A percentile compares a stretch with the other conserved stretches of the same genome.
phyloP scores from a whole-genome alignment of 352 stramenopile genomes.

The Thalassiosira exigua region DNA sequence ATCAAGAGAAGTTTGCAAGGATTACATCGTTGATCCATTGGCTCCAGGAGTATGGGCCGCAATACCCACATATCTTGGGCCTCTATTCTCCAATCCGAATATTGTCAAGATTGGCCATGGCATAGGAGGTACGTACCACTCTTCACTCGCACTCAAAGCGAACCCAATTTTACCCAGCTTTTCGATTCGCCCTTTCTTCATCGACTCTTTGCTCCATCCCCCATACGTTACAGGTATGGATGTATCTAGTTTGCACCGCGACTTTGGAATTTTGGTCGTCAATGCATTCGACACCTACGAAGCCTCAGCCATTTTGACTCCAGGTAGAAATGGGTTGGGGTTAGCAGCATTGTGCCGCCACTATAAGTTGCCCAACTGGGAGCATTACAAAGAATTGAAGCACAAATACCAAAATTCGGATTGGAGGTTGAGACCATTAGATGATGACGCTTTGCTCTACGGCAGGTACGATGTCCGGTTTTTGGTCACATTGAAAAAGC shows the following conservation, averaged over 20 bases:
- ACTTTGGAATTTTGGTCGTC: conserved; percentile 85
- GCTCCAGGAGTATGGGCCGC: conserved; percentile 73
- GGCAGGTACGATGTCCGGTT: conserved; percentile 81
- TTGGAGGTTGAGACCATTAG: conserved; percentile 78
- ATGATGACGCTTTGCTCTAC: conserved; percentile 76
- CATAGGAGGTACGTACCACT: conserved; percentile 73
- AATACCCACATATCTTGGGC: conserved; percentile 55
- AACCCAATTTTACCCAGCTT: no score
- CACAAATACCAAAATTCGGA: conserved; percentile 73
- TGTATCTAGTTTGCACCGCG: conserved; percentile 71
- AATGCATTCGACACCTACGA: conserved; percentile 86
- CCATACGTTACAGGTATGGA: no score
- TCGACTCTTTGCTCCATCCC: no score
- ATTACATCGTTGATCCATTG: conserved; percentile 84
- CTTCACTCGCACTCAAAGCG: no score
- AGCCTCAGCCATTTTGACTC: conserved; percentile 60
- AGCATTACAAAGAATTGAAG: conserved; percentile 71
- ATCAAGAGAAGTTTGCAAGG: conserved; percentile 42
- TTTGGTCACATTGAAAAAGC: conserved; percentile 70
- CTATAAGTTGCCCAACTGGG: conserved; percentile 64
- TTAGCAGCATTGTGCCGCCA: conserved; percentile 71
- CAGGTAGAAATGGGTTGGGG: conserved; percentile 46
- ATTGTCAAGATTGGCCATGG: conserved; percentile 85
- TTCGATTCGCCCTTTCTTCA: no score
- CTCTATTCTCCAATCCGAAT: conserved; percentile 73